Conservation (phyloP, 192 early-diverging fungal species). For the Spizellomyces sp. region DNA sequence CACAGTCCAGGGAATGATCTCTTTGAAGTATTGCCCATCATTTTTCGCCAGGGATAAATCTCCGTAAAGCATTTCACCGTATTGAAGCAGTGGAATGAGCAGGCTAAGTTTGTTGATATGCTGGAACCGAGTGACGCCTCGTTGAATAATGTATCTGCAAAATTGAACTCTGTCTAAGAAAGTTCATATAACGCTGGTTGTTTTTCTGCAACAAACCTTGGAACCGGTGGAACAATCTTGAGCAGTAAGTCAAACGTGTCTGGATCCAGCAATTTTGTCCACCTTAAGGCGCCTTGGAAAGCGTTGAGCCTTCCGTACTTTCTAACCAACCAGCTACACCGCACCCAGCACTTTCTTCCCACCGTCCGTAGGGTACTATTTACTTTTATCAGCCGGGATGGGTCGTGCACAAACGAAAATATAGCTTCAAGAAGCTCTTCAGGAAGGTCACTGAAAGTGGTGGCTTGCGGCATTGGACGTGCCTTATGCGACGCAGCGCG, state of each 20-base stretch:
- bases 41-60: slow-evolving; percentile 18
- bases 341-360: not conserved
- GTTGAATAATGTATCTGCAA: slow-evolving; percentile 25
- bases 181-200: not conserved
- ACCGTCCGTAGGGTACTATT: not conserved
- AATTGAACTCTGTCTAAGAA: not conserved
- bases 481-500: no score
- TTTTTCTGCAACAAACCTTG: slow-evolving; percentile 7
- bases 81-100: slow-evolving; percentile 11
- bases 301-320: slow-evolving; percentile 13
- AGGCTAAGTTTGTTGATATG: slow-evolving; percentile 11
- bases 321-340: slow-evolving; percentile 6
- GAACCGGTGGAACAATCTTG: slow-evolving; percentile 12
- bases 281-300: slow-evolving; percentile 2
- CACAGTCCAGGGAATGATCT: not conserved
- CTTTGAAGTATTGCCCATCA: slow-evolving; percentile 19
- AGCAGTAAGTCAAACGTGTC: slow-evolving; percentile 4
- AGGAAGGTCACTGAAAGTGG: slow-evolving; percentile 2
- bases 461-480: not conserved
- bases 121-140: slow-evolving; percentile 18
- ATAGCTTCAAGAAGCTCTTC: slow-evolving; percentile 8
- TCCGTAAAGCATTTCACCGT: slow-evolving; percentile 14
- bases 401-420: not conserved
- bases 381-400: not conserved
- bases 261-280: slow-evolving; percentile 14